Evolutionary conservation across 352 stramenopile genomes (phyloP), one percentile per base, ranked within the genome.

Genomic region (Phytophthora tentaculata): DNA sequence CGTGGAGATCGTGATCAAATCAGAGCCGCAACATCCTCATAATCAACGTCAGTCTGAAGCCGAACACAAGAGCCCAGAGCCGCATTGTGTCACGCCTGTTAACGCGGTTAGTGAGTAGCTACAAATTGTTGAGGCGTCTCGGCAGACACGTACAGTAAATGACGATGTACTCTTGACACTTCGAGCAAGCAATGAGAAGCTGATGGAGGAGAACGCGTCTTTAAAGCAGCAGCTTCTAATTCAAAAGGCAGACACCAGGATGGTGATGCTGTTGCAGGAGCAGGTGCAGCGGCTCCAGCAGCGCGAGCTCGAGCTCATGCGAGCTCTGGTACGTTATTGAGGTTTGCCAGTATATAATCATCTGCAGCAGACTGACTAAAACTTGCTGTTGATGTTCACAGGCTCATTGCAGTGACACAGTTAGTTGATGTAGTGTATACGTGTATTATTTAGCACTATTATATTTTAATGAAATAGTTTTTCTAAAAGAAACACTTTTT

Each of bases 211-310:
- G 60, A 67, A 55, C 50, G 14, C 41, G 9, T 23, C 12, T 2
- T 26, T 67, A 50, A 47, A 32, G 5, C 60, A 55, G 41, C 26
- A 67, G 20, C 24, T 61, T 12, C n/a, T 52, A 13, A 41, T 32
- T 23, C 20, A 54, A 29, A 48, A 48, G 20, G 56, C 43, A 3
- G 43, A 62, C 29, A 37, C 52, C 13, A 13, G 51, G 17, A 49
- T 68, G 29, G 61, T 68, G 14, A 12, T 52, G 43, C 29, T 68
- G 8, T 35, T 68, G 17, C 51, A 68, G 32, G 61, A 68, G n/a
- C 61, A 68, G 17, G 61, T 68, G 23, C 61, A 56, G 44, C 41
- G 61, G 2, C 61, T 68, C 12, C 61, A 68, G 52, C 61, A 62
- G n/a, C 52, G 43, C 12, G 51, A 68, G 16, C 43, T 50, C 50